Evolutionary conservation across 768 basidiomycete genomes (phyloP).

Genomic region (Podaxis sp.): DNA sequence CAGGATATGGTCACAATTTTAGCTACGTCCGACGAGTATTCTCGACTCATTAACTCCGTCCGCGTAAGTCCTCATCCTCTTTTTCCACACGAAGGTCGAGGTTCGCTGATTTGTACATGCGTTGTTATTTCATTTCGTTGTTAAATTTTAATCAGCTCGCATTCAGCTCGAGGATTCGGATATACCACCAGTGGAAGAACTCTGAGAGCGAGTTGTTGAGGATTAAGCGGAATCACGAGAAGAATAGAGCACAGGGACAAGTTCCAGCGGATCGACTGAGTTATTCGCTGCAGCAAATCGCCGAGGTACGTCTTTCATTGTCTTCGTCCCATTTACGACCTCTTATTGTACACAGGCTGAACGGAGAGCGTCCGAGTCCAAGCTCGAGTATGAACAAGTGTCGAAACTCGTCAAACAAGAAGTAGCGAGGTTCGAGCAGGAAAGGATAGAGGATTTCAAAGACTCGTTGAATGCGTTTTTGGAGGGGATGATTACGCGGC

Average conservation of each 20-base stretch:
- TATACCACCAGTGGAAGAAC: conserved; percentile 77
- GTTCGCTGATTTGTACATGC: neutral
- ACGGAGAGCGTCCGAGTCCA: conserved; percentile 75
- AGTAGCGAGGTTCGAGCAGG: conserved; percentile 87
- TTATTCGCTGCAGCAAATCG: conserved; percentile 74
- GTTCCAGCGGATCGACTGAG: conserved; percentile 68
- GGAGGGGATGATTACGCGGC: conserved; percentile 81
- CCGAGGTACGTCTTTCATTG: conserved; percentile 54
- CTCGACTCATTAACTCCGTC: conserved; percentile 86
- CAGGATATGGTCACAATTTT: conserved; percentile 81
- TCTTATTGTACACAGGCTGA: conserved; percentile 59
- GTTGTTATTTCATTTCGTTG: neutral
- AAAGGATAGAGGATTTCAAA: conserved; percentile 93
- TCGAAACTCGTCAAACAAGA: conserved; percentile 89
- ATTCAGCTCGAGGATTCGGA: conserved; percentile 83
- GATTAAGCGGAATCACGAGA: conserved; percentile 76
- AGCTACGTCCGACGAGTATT: conserved; percentile 90
- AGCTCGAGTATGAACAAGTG: conserved; percentile 85
- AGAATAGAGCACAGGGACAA: conserved; percentile 73
- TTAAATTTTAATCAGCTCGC: conserved; percentile 54
- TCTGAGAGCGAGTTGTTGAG: conserved; percentile 75
- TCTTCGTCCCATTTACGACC: neutral
- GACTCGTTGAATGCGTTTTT: conserved; percentile 77
- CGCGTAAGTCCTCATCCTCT: conserved; percentile 48
- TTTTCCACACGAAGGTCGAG: neutral